A percentile compares a stretch with the other conserved stretches of the same genome.
Evolutionary conservation across 2,329 filamentous ascomycete genomes (phyloP).

Genomic region (Fusarium subtropicale): DNA sequence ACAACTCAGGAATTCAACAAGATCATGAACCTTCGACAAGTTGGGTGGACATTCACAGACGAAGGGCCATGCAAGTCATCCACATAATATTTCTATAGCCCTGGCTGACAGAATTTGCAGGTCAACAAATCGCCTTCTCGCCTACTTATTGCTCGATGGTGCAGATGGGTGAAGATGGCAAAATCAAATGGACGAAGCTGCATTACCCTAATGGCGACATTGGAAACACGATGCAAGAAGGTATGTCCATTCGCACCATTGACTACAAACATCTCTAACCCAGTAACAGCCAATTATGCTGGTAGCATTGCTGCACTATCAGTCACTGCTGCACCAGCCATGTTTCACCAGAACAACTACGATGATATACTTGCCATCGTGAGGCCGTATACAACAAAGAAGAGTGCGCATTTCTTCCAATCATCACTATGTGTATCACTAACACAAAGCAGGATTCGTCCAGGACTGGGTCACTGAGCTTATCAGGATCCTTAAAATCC

Average conservation of each 20-base stretch:
- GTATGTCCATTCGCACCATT: constrained; percentile 50
- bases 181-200: constrained; percentile 68
- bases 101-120: constrained; percentile 51
- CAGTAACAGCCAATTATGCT: constrained; percentile 60
- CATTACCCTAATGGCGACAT: constrained; percentile 63
- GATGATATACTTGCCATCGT: constrained; percentile 80
- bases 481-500: constrained; percentile 75
- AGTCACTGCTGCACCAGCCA: constrained; percentile 60
- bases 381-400: constrained; percentile 59
- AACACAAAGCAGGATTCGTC: constrained; percentile 63
- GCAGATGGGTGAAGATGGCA: constrained; percentile 68
- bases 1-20: constrained; percentile 71
- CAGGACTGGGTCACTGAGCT: constrained; percentile 74
- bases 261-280: constrained; percentile 23
- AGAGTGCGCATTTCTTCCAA: constrained; percentile 40
- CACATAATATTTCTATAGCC: background rate
- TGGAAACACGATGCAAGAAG: constrained; percentile 60
- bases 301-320: constrained; percentile 73
- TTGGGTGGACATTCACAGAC: constrained; percentile 78
- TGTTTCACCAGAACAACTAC: constrained; percentile 63
- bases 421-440: constrained; percentile 10
- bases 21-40: constrained; percentile 78
- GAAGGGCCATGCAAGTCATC: constrained; percentile 70
- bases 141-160: constrained; percentile 70
- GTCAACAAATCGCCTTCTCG: constrained; percentile 70